These are phyloP conservation scores for Eremomyces bilateralis DNA, from an alignment of 495 filamentous ascomycete species.

Conservation along the genomic window DNA sequence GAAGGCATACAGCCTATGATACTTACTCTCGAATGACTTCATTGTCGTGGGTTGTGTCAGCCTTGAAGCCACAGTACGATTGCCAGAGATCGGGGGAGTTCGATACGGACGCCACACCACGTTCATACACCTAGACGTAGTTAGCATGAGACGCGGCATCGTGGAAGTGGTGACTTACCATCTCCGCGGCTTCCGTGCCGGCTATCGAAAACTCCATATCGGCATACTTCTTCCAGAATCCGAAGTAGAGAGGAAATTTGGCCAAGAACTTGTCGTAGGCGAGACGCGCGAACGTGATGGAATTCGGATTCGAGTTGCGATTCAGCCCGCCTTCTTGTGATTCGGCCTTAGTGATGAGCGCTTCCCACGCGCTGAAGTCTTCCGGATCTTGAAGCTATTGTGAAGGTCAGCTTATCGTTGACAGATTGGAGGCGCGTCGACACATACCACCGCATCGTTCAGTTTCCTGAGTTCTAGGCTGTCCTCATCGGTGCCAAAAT, in stretches of 20 bases:
- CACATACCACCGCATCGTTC: slow-evolving; percentile 52
- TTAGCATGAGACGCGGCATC: no score
- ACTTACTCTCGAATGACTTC: slow-evolving; percentile 99
- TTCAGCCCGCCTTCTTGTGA: slow-evolving; percentile 81
- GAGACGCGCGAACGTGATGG: slow-evolving; percentile 63
- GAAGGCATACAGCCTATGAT: slow-evolving; percentile 27
- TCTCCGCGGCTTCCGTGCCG: slow-evolving; percentile 91
- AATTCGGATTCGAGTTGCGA: slow-evolving; percentile 86
- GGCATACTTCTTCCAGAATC: slow-evolving; percentile 99
- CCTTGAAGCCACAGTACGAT: slow-evolving; percentile 93
- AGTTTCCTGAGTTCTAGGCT: slow-evolving; percentile 67
- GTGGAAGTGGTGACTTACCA: no score
- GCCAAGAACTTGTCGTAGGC: slow-evolving; percentile 83
- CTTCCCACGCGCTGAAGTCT: slow-evolving; percentile 90
- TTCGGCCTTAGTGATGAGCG: slow-evolving; percentile 64
- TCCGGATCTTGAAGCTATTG: slow-evolving; percentile 48
- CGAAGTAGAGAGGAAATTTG: slow-evolving; percentile 89
- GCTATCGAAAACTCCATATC: slow-evolving; percentile 93
- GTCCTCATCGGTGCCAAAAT: slow-evolving; percentile 69
- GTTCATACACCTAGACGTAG: no score
- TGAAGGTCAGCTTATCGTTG: no score
- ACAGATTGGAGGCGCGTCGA: not conserved
- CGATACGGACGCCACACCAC: slow-evolving; percentile 79
- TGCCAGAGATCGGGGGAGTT: slow-evolving; percentile 92
- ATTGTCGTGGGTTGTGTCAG: slow-evolving; percentile 83